Evolutionary conservation across 768 basidiomycete species (phyloP).

Genomic region (Pisolithus sp.): DNA sequence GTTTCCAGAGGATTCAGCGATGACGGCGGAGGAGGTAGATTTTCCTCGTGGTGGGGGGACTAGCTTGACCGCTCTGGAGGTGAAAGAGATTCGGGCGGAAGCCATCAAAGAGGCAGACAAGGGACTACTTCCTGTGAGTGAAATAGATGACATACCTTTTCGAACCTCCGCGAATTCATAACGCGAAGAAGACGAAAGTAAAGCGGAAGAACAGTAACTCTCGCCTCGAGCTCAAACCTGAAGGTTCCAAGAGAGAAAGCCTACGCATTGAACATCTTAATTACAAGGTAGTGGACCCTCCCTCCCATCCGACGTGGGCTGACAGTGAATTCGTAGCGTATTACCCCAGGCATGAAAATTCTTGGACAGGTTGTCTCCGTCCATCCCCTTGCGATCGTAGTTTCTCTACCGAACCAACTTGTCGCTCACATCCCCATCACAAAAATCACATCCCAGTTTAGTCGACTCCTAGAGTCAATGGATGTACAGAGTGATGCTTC

Average conservation of each 20-base stretch:
- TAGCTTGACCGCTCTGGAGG: constrained; percentile 79
- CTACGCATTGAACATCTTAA: constrained; percentile 87
- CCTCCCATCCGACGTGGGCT: not conserved
- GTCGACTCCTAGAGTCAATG: constrained; percentile 58
- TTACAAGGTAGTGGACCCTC: constrained; percentile 61
- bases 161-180: constrained; percentile 27
- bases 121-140: constrained; percentile 64
- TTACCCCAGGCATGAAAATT: constrained; percentile 78
- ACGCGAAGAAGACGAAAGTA: constrained; percentile 31
- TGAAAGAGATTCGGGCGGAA: constrained; percentile 80
- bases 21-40: constrained; percentile 68
- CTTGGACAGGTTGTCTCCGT: constrained; percentile 83
- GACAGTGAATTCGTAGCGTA: constrained; percentile 42
- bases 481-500: constrained; percentile 47
- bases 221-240: constrained; percentile 31
- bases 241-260: constrained; percentile 39
- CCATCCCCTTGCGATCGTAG: constrained; percentile 80
- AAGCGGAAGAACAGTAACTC: constrained; percentile 45
- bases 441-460: constrained; percentile 78
- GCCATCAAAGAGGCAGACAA: constrained; percentile 78
- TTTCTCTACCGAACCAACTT: constrained; percentile 95
- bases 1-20: constrained; percentile 30
- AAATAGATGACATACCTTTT: not conserved
- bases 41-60: constrained; percentile 97
- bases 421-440: constrained; percentile 93